Evolutionary conservation across 345 rosid species (phyloP).

Genomic region (Rhizophora apiculata): DNA sequence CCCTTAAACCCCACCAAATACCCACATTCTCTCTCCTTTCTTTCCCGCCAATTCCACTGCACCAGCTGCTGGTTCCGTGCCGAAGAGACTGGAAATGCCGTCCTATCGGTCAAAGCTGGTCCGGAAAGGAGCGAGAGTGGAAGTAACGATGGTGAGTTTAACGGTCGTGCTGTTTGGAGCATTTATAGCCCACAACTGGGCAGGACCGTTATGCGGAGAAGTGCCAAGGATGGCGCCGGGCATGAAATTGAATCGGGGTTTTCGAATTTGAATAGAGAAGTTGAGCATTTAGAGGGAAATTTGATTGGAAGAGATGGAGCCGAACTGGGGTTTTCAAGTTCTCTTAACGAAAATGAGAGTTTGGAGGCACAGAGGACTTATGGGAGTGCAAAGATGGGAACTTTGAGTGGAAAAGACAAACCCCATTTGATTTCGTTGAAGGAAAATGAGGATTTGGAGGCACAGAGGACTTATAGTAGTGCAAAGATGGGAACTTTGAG

Average conservation of each 20-base stretch:
- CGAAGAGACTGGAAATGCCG: conserved; percentile 8
- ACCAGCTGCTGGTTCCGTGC: conserved; percentile 11
- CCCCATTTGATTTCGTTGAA: neutral
- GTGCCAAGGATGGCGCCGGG: neutral
- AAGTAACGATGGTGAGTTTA: neutral
- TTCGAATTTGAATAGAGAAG: conserved; percentile 7
- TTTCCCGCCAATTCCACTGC: conserved; percentile 25
- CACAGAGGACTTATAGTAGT: conserved; percentile 13
- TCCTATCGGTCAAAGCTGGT: neutral
- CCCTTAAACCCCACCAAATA: conserved; percentile 9
- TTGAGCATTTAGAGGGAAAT: conserved; percentile 11
- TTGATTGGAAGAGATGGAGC: neutral
- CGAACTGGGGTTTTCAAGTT: conserved; percentile 11
- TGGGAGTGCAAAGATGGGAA: conserved; percentile 14
- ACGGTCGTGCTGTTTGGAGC: conserved; percentile 30
- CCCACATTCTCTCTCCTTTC: neutral
- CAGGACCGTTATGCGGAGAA: neutral
- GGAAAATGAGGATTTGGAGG: conserved; percentile 13
- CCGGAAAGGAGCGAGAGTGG: neutral
- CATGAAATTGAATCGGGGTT: conserved; percentile 8
- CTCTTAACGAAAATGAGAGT: conserved; percentile 8
- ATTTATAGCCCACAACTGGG: conserved; percentile 24
- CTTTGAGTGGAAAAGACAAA: conserved; percentile 1
- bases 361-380: conserved; percentile 14
- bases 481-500: conserved; percentile 10